These are phyloP conservation scores for Waltiozyma sp. DNA, from an alignment of 1,139 yeast genomes.

Conservation along the genomic window DNA sequence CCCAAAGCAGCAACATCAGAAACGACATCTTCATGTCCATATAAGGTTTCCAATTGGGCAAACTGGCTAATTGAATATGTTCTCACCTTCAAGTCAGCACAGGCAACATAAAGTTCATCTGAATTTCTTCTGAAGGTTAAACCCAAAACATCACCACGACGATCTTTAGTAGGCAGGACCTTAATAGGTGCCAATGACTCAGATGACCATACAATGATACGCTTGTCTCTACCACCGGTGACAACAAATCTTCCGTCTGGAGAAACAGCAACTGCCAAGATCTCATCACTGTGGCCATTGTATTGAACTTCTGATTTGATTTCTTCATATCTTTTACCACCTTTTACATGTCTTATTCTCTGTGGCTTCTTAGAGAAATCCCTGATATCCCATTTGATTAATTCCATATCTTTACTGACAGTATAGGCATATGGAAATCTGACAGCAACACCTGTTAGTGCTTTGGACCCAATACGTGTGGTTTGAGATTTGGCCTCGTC, in stretches of 20 bases:
- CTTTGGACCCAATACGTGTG: conserved; percentile 50
- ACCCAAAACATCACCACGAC: conserved; percentile 61
- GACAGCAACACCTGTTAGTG: conserved; percentile 35
- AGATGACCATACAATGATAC: conserved; percentile 76
- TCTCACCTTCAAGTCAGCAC: conserved; percentile 84
- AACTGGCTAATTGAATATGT: conserved; percentile 79
- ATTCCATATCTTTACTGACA: conserved; percentile 70
- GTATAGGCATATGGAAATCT: conserved; percentile 45
- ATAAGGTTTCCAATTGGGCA: conserved; percentile 80
- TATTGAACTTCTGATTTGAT: conserved; percentile 35
- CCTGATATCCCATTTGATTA: conserved; percentile 68
- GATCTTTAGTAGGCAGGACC: conserved; percentile 62
- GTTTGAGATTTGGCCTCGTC: conserved; percentile 30
- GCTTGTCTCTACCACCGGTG: conserved; percentile 80
- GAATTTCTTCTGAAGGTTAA: conserved; percentile 69
- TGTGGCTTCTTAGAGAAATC: conserved; percentile 41
- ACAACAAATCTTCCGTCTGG: conserved; percentile 83
- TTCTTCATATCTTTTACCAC: conserved; percentile 47
- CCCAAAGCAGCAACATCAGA: conserved; percentile 69
- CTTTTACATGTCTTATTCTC: conserved; percentile 52
- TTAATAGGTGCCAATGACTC: conserved; percentile 67
- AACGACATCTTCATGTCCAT: conserved; percentile 91
- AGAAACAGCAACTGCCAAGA: conserved; percentile 70
- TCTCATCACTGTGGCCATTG: conserved; percentile 65
- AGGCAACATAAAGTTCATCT: conserved; percentile 83